Evolutionary conservation across 2,329 filamentous ascomycete genomes (phyloP).

Genomic region (Cladophialophora chaetospira): DNA sequence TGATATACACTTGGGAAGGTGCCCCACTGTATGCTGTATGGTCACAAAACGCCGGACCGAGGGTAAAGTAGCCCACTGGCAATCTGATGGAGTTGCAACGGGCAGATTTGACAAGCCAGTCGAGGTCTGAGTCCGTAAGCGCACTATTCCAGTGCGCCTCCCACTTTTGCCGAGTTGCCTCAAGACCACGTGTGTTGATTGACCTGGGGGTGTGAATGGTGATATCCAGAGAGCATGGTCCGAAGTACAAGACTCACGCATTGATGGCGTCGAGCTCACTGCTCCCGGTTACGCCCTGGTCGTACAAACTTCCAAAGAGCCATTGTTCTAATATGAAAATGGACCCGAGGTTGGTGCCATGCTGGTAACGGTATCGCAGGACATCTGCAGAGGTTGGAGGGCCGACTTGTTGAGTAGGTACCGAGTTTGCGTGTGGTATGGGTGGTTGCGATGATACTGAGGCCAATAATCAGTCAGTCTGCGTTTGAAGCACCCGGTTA

Average conservation of each 20-base stretch:
- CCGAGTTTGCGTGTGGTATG: background rate
- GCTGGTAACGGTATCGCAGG: constrained; percentile 60
- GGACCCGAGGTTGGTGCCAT: constrained; percentile 61
- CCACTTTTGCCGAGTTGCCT: constrained; percentile 53
- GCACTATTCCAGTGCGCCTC: constrained; percentile 57
- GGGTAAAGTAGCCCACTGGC: constrained; percentile 62
- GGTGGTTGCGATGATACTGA: background rate
- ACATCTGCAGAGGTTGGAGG: constrained; percentile 29
- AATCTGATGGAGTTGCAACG: constrained; percentile 61
- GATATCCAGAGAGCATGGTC: background rate
- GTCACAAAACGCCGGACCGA: constrained; percentile 54
- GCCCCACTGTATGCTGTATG: constrained; percentile 55
- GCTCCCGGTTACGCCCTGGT: constrained; percentile 41
- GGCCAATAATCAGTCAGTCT: background rate
- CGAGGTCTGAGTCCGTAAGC: constrained; percentile 54
- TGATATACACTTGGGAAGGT: constrained; percentile 52
- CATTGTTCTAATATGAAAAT: constrained; percentile 64
- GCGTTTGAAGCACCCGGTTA: too few species aligned
- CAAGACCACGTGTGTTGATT: constrained; percentile 50
- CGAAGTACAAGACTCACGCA: constrained; percentile 34
- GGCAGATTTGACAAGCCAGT: constrained; percentile 55
- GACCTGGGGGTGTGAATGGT: constrained; percentile 35
- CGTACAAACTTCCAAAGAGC: constrained; percentile 56
- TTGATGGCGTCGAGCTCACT: constrained; percentile 58
- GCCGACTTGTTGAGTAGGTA: background rate